phyloP scores from a whole-genome alignment of 495 filamentous ascomycete genomes.

The Penicillium malachiteum region DNA sequence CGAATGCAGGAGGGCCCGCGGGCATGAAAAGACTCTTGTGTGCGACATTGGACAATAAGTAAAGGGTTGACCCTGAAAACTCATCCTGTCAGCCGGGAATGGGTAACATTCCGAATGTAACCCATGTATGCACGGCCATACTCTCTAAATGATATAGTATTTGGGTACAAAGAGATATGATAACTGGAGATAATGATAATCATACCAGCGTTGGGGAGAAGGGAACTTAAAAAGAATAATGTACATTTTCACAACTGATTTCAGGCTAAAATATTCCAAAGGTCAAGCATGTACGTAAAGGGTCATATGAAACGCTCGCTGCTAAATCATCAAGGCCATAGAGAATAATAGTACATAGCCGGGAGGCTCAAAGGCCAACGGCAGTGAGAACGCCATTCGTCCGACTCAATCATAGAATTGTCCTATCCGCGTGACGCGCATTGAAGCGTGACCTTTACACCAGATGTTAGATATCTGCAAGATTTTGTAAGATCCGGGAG shows the following conservation, averaged over 20 bases:
- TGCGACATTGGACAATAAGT: neutral
- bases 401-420: neutral
- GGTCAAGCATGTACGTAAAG: too few species aligned
- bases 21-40: neutral
- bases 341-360: neutral
- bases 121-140: neutral
- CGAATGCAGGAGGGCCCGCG: neutral
- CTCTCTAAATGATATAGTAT: neutral
- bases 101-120: constrained; percentile 29
- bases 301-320: too few species aligned
- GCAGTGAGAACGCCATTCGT: neutral
- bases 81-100: constrained; percentile 8
- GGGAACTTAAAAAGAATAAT: too few species aligned
- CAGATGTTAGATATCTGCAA: neutral
- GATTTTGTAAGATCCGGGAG: constrained; percentile 40
- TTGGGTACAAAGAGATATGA: neutral
- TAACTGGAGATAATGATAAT: neutral
- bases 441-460: neutral
- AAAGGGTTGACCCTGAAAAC: constrained; percentile 1
- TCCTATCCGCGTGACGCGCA: too few species aligned
- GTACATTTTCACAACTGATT: too few species aligned
- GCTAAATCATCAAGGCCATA: neutral
- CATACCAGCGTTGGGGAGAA: neutral
- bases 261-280: too few species aligned
- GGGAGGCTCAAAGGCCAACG: neutral